Evolutionary conservation across 140 eudicot genomes (phyloP).

Genomic region (Flaveria floridana): DNA sequence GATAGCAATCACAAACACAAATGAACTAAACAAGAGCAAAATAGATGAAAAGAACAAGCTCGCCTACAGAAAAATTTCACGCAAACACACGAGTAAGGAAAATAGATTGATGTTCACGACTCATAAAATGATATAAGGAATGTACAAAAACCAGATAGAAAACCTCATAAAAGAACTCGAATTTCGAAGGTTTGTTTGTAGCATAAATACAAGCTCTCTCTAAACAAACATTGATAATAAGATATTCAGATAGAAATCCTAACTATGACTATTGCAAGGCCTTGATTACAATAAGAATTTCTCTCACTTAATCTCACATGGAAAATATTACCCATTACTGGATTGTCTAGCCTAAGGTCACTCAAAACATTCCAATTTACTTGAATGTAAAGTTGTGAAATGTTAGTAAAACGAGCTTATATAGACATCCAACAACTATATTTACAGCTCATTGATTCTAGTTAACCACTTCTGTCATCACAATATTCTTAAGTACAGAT

Average conservation of each 20-base stretch:
- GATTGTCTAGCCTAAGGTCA: background rate
- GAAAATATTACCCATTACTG: background rate
- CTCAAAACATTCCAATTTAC: background rate
- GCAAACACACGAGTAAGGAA: background rate
- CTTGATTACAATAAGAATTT: background rate
- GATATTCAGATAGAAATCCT: background rate
- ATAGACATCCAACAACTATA: background rate
- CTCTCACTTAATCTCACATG: background rate
- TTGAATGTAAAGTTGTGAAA: background rate
- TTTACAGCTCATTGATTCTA: background rate
- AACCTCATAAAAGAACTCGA: background rate
- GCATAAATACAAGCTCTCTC: background rate
- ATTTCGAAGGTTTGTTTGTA: background rate
- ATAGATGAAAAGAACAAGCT: slow-evolving; percentile 7
- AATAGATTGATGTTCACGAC: background rate
- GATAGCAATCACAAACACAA: background rate
- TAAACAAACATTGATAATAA: background rate
- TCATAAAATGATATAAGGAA: background rate
- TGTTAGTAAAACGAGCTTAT: background rate
- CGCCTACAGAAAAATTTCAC: background rate
- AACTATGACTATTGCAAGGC: background rate
- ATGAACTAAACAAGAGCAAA: slow-evolving; percentile 1
- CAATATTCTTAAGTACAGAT: background rate
- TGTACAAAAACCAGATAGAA: background rate
- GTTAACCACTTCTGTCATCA: background rate